These are phyloP conservation scores for Phaseolus coccineus DNA, from an alignment of 331 rosid genomes.

Conservation along the genomic window DNA sequence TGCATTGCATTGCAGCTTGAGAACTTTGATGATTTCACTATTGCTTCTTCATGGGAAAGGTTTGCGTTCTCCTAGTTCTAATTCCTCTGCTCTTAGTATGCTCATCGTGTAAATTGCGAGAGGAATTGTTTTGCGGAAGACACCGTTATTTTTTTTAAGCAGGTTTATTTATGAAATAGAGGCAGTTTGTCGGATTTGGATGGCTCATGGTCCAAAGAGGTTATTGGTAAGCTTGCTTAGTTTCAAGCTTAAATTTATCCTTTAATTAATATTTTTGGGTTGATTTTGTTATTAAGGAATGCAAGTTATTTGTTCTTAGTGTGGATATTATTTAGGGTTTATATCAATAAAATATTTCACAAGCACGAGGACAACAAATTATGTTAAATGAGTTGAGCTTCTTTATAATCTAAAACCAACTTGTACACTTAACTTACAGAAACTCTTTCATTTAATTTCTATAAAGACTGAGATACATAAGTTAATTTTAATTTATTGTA, in stretches of 20 bases:
- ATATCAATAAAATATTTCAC: too few species aligned
- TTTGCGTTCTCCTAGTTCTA: slow-evolving; percentile 43
- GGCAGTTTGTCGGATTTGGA: slow-evolving; percentile 85
- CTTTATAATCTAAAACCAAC: not conserved
- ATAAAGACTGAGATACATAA: not conserved
- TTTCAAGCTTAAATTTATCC: slow-evolving; percentile 13
- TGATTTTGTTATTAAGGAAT: slow-evolving; percentile 1
- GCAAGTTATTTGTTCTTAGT: not conserved
- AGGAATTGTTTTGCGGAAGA: not conserved
- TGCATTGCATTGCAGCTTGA: slow-evolving; percentile 57
- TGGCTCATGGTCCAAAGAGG: slow-evolving; percentile 76
- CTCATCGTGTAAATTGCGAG: not conserved
- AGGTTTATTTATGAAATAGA: slow-evolving; percentile 91
- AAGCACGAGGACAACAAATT: not conserved
- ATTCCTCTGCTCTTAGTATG: slow-evolving; percentile 2
- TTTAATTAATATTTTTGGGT: not conserved
- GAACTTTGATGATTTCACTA: slow-evolving; percentile 88
- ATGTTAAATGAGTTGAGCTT: not conserved
- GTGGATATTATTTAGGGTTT: not conserved
- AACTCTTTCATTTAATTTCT: not conserved
- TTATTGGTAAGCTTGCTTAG: slow-evolving; percentile 65
- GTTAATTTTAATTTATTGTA: too few species aligned
- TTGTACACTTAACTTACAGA: too few species aligned
- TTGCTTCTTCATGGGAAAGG: slow-evolving; percentile 93
- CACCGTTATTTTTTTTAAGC: not conserved